Base-by-base conservation (phyloP, 345 rosid species). In the Aquilaria yunnanensis region DNA sequence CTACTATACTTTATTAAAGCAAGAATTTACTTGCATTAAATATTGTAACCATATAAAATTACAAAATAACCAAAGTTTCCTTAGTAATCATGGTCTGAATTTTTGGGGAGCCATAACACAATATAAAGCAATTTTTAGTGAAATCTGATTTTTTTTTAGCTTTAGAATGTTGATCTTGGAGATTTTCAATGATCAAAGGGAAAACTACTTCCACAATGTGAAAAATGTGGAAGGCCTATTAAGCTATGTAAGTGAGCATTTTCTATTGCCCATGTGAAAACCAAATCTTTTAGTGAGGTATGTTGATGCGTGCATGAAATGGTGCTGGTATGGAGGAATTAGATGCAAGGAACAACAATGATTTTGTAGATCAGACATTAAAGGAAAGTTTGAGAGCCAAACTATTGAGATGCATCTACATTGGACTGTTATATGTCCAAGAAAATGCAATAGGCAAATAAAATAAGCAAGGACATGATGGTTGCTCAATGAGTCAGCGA, bases 91-190 rank as follows among this genome's bases (percentile, higher is more conserved):
- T 23, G 23, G 23, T 23, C 1, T 23, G 23, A 23, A 23, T 23
- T 23, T 23, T 23, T 23, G 23, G 23, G 1, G 23, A 23, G 23
- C 23, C 23, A 23, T 23, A 23, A 23, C 23, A 47, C 57, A 56
- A 48, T 30, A 47, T 66, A 55, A 0, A 81, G 2, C 69, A 49
- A n/a, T 49, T 78, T 51, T 81, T 83, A 0, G 60, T 58, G 0
- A 76, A 79, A 47, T 73, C 76, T 1, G 80, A 81, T 55, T 55
- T 64, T 81, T 81, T 3, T 81, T 61, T 37, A 66, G 82, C 47
- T 76, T 70, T 2, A 81, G 86, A 2, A 74, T 76, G 14, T 10
- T 75, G 30, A 62, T 75, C 34, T 32, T 72, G 43, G 77, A 75
- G 47, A 69, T 73, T 47, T 48, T 71, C 32, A 70, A 64, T 43